phyloP scores from a whole-genome alignment of 192 early-diverging fungal genomes.

The Thoreauomyces humboldtii region DNA sequence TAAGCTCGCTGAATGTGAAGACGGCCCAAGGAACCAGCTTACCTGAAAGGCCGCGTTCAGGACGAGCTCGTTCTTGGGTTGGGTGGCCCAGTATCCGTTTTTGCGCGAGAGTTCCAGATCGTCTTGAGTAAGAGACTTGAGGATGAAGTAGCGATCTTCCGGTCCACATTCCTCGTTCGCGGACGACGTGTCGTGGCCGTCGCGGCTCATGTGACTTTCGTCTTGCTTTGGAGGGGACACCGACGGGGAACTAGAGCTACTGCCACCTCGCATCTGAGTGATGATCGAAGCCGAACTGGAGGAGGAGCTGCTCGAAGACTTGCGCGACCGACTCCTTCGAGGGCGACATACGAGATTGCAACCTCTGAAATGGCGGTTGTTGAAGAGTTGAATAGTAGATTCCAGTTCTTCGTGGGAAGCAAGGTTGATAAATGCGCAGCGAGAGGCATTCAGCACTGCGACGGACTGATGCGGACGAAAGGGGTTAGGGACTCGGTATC shows the following conservation, averaged over 20 bases:
- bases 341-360: conserved; percentile 20
- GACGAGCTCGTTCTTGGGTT: conserved; percentile 31
- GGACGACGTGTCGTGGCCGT: not conserved
- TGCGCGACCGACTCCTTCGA: conserved; percentile 8
- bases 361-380: conserved; percentile 19
- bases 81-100: conserved; percentile 23
- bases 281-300: not conserved
- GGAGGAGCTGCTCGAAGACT: not conserved
- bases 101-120: conserved; percentile 19
- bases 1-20: not conserved
- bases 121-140: conserved; percentile 27
- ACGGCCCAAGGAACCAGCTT: too few species aligned
- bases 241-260: not conserved
- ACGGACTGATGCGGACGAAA: conserved; percentile 10
- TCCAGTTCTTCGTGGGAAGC: conserved; percentile 1
- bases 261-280: not conserved
- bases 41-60: conserved; percentile 27
- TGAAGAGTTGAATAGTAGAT: conserved; percentile 11
- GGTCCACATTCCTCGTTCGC: not conserved
- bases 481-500: not conserved
- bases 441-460: conserved; percentile 9
- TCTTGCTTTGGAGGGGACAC: not conserved
- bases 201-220: not conserved
- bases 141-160: conserved; percentile 27
- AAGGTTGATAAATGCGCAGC: conserved; percentile 30